phyloP scores from a whole-genome alignment of 345 rosid species.

The Turnera subulata region DNA sequence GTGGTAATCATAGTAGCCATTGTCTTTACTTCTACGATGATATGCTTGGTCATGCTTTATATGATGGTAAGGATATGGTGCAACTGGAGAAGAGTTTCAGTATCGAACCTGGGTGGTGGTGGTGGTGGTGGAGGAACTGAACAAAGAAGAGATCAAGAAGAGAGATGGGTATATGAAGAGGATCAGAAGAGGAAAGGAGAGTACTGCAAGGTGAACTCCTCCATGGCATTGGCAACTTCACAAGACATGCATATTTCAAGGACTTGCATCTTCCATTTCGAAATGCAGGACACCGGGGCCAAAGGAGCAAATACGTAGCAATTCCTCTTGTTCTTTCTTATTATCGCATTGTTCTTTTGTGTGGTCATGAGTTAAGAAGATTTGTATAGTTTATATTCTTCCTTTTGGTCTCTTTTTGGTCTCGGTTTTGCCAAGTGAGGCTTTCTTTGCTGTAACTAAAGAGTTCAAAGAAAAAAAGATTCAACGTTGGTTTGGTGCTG shows the following conservation, averaged over 20 bases:
- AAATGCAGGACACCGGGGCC: constrained; percentile 30
- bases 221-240: constrained; percentile 30
- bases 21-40: constrained; percentile 49
- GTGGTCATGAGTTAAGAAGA: too few species aligned
- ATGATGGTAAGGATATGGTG: constrained; percentile 66
- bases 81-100: constrained; percentile 47
- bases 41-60: constrained; percentile 59
- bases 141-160: constrained; percentile 38
- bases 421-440: too few species aligned
- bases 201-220: constrained; percentile 45
- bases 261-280: constrained; percentile 39
- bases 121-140: constrained; percentile 22
- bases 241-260: constrained; percentile 25
- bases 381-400: too few species aligned
- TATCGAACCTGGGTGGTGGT: constrained; percentile 33
- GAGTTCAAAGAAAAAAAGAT: too few species aligned
- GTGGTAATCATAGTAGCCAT: constrained; percentile 44
- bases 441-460: too few species aligned
- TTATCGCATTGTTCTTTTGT: too few species aligned
- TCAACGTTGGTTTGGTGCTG: too few species aligned
- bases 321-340: too few species aligned
- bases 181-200: constrained; percentile 34
- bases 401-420: too few species aligned
- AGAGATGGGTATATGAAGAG: constrained; percentile 32
- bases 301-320: constrained; percentile 10